These are phyloP conservation scores for Orbilia blumenaviensis DNA, from an alignment of 2,329 filamentous ascomycete species.

Conservation along the genomic window DNA sequence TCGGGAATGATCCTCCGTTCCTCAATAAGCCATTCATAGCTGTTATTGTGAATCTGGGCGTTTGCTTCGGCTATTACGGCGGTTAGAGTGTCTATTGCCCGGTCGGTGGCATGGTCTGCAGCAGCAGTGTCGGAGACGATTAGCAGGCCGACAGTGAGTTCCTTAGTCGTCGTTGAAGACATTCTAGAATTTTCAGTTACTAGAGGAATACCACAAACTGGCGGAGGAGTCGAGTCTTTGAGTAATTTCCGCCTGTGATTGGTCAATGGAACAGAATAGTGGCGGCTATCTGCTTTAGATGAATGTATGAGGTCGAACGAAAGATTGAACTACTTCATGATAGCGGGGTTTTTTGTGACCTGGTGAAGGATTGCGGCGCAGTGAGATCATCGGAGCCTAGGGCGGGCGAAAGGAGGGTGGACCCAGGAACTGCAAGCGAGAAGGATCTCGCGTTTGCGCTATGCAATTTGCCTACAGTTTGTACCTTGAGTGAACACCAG, in stretches of 20 bases:
- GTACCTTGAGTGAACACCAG: too few species aligned
- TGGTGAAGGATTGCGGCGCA: slow-evolving; percentile 1
- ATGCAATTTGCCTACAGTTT: too few species aligned
- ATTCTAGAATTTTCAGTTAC: too few species aligned
- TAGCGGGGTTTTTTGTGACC: not conserved
- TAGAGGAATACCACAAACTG: too few species aligned
- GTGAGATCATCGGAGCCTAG: not conserved
- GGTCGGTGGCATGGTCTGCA: slow-evolving; percentile 79
- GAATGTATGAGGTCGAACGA: not conserved
- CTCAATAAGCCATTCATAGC: slow-evolving; percentile 70
- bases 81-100: slow-evolving; percentile 75
- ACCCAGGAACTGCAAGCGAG: not conserved
- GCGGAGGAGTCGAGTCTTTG: not conserved
- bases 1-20: slow-evolving; percentile 82
- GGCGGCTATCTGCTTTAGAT: too few species aligned
- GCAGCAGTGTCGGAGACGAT: slow-evolving; percentile 91
- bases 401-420: not conserved
- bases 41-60: slow-evolving; percentile 44
- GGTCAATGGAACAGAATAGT: slow-evolving; percentile 5
- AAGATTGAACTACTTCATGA: not conserved
- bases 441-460: too few species aligned
- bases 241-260: not conserved
- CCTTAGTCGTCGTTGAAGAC: slow-evolving; percentile 32
- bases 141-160: slow-evolving; percentile 78
- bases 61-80: slow-evolving; percentile 71